Evolutionary conservation across 257 asterid genomes (phyloP).

Genomic region (Petrea volubilis): DNA sequence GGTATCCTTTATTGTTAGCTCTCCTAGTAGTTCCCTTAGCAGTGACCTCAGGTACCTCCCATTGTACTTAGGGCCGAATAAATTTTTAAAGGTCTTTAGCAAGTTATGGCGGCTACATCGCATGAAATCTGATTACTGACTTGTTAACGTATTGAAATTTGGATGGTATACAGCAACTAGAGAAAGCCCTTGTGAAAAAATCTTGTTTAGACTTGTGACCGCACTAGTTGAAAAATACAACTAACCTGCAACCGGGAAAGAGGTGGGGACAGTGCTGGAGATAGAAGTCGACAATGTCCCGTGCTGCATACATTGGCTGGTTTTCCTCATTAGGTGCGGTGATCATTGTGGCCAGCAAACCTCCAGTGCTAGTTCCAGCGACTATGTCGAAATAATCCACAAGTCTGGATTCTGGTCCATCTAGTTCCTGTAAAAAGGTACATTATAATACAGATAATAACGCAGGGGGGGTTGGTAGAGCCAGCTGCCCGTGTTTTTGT

Average conservation of each 20-base stretch:
- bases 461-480: no score
- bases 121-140: background rate
- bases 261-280: slow-evolving; percentile 38
- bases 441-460: no score
- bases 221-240: no score
- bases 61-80: slow-evolving; percentile 49
- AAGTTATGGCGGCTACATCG: slow-evolving; percentile 35
- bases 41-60: slow-evolving; percentile 40
- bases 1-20: slow-evolving; percentile 38
- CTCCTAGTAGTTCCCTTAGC: slow-evolving; percentile 23
- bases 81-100: slow-evolving; percentile 24
- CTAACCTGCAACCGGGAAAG: slow-evolving; percentile 39
- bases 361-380: slow-evolving; percentile 61
- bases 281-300: slow-evolving; percentile 42
- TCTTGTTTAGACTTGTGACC: no score
- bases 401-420: slow-evolving; percentile 47
- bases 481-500: background rate
- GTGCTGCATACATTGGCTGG: slow-evolving; percentile 45
- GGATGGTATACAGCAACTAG: background rate
- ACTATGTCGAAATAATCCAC: slow-evolving; percentile 54
- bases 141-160: background rate
- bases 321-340: slow-evolving; percentile 36
- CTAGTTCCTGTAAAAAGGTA: slow-evolving; percentile 32
- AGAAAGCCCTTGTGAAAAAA: background rate
- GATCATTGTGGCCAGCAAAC: slow-evolving; percentile 46